Base-by-base conservation (phyloP, 2,329 filamentous ascomycete genomes). In the Bipolaris gigantea region DNA sequence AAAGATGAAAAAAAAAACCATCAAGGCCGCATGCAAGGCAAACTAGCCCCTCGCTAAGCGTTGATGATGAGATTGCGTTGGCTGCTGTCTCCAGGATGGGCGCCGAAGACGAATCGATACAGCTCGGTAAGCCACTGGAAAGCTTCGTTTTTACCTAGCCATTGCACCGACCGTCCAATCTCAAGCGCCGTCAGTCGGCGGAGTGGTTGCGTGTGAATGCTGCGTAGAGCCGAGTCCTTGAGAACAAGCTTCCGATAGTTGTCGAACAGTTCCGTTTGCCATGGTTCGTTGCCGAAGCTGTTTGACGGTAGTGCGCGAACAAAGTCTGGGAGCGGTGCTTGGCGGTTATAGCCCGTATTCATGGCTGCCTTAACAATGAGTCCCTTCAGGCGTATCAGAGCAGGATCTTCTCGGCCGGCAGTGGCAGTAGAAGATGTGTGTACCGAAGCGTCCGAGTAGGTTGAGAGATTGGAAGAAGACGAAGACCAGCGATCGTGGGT, bases 341-440 rank as follows among this genome's bases (percentile, higher is more conserved):
- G 77, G 8, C 89, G 87, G 55, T 84, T 83, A 75, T 89, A 96
- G 10, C 92, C 92, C 3, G 89, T 84, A 68, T 93, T 92, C 77
- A 93, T 87, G 21, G 92, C 92, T 1, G 92, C 91, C 70, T 92
- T 92, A 36, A 95, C 79, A 30, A 95, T 86, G 9, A 97, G 81
- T 13, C 87, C 81, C 74, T 92, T 94, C 40, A 96, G 81, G 11
- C 90, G 85, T 10, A 85, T 83, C 33, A 96, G 81, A 64, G 94
- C 91, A 15, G 85, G 79, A 63, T 96, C 90, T 73, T 95, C 91
- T 2, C 81, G 79, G 4, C 82, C 76, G 1, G 86, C 84, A 0
- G 85, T 83, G 1, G 87, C 89, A 1, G 88, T 92, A 1, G 88
- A 86, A 1, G 89, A 90, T 66, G 87, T 90, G 21, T 79, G 76